A percentile compares a stretch with the other conserved stretches of the same genome.
Conservation (phyloP, 176 grass and related monocot species). For the Musa acuminata region DNA sequence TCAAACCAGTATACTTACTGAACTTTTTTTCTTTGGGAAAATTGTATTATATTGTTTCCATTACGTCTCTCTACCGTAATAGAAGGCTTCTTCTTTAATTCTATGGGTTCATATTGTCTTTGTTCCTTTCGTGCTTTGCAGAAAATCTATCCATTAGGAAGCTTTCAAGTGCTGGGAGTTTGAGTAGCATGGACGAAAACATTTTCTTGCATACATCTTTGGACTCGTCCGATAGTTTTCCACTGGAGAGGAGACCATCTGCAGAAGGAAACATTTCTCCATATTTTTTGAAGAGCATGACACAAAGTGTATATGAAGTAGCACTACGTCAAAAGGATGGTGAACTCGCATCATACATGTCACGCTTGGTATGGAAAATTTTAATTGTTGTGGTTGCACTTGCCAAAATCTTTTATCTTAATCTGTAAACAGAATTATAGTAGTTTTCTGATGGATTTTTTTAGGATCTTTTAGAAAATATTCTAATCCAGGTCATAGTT, state of each 20-base stretch:
- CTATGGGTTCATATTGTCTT: background rate
- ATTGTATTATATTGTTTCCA: background rate
- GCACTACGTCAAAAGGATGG: slow-evolving; percentile 93
- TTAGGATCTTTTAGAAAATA: background rate
- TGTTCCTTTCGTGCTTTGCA: slow-evolving; percentile 20
- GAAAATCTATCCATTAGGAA: slow-evolving; percentile 62
- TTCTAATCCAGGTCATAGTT: background rate
- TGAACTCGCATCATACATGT: slow-evolving; percentile 91
- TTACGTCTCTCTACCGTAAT: background rate
- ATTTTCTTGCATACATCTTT: slow-evolving; percentile 88
- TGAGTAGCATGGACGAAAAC: slow-evolving; percentile 77
- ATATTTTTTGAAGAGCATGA: slow-evolving; percentile 97
- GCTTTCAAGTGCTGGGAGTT: slow-evolving; percentile 55
- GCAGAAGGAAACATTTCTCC: slow-evolving; percentile 66
- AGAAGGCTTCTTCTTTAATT: background rate
- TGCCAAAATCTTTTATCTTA: too few relatives aligned
- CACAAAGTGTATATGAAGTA: slow-evolving; percentile 95
- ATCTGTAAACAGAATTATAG: too few relatives aligned
- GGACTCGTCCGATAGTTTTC: slow-evolving; percentile 66
- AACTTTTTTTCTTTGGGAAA: background rate
- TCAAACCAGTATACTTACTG: slow-evolving; percentile 40
- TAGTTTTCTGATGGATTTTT: too few relatives aligned
- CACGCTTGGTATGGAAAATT: slow-evolving; percentile 66
- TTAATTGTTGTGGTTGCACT: background rate
- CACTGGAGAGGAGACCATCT: slow-evolving; percentile 77